Evolutionary conservation across 176 grass and related monocot genomes (phyloP), one percentile per base, ranked within the genome.

Genomic region (Oryza longistaminata): DNA sequence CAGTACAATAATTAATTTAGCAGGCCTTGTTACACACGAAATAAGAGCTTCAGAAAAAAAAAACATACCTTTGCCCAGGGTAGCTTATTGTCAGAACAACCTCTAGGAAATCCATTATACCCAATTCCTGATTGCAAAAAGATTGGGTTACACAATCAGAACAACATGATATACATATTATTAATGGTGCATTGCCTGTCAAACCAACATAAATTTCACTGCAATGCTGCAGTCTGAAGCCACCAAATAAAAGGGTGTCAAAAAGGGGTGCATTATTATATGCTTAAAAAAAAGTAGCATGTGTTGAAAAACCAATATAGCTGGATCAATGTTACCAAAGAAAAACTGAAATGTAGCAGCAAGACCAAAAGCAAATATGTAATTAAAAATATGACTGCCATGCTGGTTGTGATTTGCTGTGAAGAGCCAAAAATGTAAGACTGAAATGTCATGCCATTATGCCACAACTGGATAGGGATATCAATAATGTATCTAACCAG

Each of bases 41-140:
- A 60, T 66, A 70, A 71, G 4, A 75, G 55, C 33, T 44, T 70
- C 52, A 64, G 13, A 83, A 46, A 43, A n/a, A n/a, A n/a, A n/a
- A 43, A 65, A 86, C 25, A 10, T 76, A 98, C 93, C 96, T 98
- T 95, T 65, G 96, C 91, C 93, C 93, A 98, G 80, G 96, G 96
- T 92, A 98, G 93, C 67, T 95, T 90, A 78, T 95, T 78, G 22
- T 95, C 96, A n/a, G 93, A 94, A 92, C 96, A 98, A 89, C 96
- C 93, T 92, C 93, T 95, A 85, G 93, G 96, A 78, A 98, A 98
- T 86, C 96, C 96, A 68, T 95, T 98, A 64, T 98, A 98, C 61
- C 93, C 96, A 53, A 98, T 98, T 77, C 96, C 96, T 98, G 75
- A 83, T 77, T 84, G 70, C 8, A 43, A 11, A 76, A 97, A 68